phyloP scores from a whole-genome alignment of 2,329 filamentous ascomycete genomes.

The Ambrosiella xylebori region DNA sequence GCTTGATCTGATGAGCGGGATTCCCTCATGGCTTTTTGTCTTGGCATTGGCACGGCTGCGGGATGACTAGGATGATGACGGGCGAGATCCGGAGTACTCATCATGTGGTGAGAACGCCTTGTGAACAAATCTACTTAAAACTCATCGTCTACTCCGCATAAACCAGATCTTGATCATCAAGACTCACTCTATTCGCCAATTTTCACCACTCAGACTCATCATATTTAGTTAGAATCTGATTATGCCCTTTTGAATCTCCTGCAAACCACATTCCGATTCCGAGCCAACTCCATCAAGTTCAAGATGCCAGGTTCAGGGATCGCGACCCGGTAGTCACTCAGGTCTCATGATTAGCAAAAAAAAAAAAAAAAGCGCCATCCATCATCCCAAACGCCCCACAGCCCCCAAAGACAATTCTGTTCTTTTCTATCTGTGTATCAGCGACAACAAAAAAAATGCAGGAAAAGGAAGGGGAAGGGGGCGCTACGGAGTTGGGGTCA shows the following conservation, averaged over 20 bases:
- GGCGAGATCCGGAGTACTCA: neutral
- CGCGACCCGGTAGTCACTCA: neutral
- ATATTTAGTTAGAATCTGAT: neutral
- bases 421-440: neutral
- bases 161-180: too few species aligned
- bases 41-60: neutral
- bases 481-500: too few species aligned
- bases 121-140: too few species aligned
- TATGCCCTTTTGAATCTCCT: neutral
- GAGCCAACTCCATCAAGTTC: neutral
- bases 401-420: neutral
- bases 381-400: neutral
- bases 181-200: neutral
- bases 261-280: neutral
- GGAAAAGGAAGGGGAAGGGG: too few species aligned
- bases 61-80: neutral
- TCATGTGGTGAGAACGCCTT: neutral
- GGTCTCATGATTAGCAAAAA: slow-evolving; percentile 8
- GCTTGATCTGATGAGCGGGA: neutral
- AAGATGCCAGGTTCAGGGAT: slow-evolving; percentile 4
- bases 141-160: too few species aligned
- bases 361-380: neutral
- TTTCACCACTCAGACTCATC: neutral
- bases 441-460: neutral
- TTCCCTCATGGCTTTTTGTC: neutral